Base-by-base conservation (phyloP, 2,329 filamentous ascomycete genomes). In the Juglanconis sp. region DNA sequence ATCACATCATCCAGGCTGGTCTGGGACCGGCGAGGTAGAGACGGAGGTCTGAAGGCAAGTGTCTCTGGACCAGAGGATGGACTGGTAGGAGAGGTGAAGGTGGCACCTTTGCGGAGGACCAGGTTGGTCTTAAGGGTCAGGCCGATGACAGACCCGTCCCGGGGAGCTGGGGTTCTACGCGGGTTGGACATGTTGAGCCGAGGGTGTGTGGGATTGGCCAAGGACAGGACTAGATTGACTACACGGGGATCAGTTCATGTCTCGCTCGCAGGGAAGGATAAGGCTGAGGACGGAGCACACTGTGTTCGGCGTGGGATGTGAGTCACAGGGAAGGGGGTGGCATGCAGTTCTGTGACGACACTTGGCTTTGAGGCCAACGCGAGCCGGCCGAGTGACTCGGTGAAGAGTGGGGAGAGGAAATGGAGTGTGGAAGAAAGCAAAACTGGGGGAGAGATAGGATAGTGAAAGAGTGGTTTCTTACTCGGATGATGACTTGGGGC, bases 1-100 rank as follows among this genome's bases (percentile, higher is more conserved):
- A 90, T 82, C 59, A 89, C 85, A 81, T 89, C 87, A 75, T 91
- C 88, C 62, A 91, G 77, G 65, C 77, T 83, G 56, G 88, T 90
- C 67, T 89, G 86, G 53, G 89, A 87, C 62, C 89, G 87, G 66
- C 83, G 82, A 68, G 90, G 80, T n/a, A 80, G 71, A 47, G 76
- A 75, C 59, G 83, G 83, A 61, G 83, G 79, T 57, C 72, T 72
- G 66, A 83, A 82, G 60, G 77, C 76, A 62, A 74, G 71, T 53
- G 47, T 49, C 40, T 61, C 53, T 63, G 61, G 53, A 46, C 59
- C 61, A 51, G 48, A 51, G 53, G 72, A 70, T 62, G 77, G 72
- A 69, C 73, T 74, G 53, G 72, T 70, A 62, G 80, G 80, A 72
- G 82, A 82, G 68, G 85, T 81, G 68, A 86, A 86, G 67, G 89